phyloP scores from a whole-genome alignment of 306 rosid genomes.

The Cicer judaicum region DNA sequence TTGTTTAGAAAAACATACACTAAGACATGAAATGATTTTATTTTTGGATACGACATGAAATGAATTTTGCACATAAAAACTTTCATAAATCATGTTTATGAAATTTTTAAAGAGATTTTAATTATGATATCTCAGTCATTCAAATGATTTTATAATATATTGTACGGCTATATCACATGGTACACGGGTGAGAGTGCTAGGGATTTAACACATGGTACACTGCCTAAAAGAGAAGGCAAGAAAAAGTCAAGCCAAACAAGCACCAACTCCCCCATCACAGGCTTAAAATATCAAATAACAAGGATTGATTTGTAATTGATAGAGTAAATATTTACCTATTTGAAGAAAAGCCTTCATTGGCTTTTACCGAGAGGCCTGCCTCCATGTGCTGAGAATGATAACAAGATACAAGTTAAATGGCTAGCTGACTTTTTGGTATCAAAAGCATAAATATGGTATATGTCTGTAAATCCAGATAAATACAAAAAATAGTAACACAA shows the following conservation, averaged over 20 bases:
- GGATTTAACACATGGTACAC: too few relatives aligned
- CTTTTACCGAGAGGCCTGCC: conserved; percentile 86
- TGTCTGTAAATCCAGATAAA: conserved; percentile 37
- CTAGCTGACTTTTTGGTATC: conserved; percentile 22
- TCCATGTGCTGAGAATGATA: conserved; percentile 72
- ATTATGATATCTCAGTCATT: too few relatives aligned
- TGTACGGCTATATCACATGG: too few relatives aligned
- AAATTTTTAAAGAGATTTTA: not conserved
- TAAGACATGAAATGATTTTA: too few relatives aligned
- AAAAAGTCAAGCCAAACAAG: not conserved
- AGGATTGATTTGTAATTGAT: conserved; percentile 4
- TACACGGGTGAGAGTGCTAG: too few relatives aligned
- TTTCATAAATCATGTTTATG: not conserved
- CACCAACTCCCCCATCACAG: not conserved
- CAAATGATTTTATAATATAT: too few relatives aligned
- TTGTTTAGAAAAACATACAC: too few relatives aligned
- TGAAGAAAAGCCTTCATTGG: conserved; percentile 69
- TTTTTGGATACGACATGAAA: too few relatives aligned
- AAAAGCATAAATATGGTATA: conserved; percentile 27
- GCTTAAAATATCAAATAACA: not conserved
- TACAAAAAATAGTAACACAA: conserved; percentile 18
- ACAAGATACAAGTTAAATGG: conserved; percentile 32
- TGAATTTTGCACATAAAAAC: not conserved
- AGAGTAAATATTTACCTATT: conserved; percentile 63
- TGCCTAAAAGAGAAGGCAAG: not conserved